Evolutionary conservation across 495 filamentous ascomycete species (phyloP).

Genomic region (Penicillium salamii): DNA sequence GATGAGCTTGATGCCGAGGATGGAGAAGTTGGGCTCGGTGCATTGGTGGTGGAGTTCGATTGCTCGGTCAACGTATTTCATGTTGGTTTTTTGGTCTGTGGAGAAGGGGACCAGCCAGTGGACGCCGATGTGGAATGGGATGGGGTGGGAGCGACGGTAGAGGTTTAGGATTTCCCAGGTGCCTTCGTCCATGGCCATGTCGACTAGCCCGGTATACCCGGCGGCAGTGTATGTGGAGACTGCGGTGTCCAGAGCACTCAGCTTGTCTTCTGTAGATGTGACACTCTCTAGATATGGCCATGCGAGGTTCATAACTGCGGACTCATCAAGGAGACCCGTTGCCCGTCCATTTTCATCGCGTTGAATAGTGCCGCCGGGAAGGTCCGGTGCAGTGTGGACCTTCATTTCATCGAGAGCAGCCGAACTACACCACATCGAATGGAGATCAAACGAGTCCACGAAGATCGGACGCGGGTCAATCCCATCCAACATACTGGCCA

Average conservation of each 20-base stretch:
- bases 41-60: constrained; percentile 50
- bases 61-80: constrained; percentile 51
- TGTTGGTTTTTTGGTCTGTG: constrained; percentile 19
- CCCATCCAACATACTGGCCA: constrained; percentile 54
- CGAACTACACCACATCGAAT: constrained; percentile 61
- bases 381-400: constrained; percentile 44
- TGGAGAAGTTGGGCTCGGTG: constrained; percentile 52
- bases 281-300: constrained; percentile 57
- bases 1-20: constrained; percentile 67
- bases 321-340: constrained; percentile 57
- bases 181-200: constrained; percentile 69
- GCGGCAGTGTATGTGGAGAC: constrained; percentile 49
- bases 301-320: constrained; percentile 53
- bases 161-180: constrained; percentile 55
- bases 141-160: constrained; percentile 36
- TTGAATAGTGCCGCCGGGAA: constrained; percentile 55
- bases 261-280: constrained; percentile 51
- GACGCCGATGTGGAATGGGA: constrained; percentile 58
- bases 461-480: constrained; percentile 53
- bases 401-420: constrained; percentile 52
- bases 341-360: constrained; percentile 50
- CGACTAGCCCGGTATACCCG: constrained; percentile 62
- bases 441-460: constrained; percentile 61
- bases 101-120: constrained; percentile 56
- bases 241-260: constrained; percentile 47